Evolutionary conservation across 2,329 filamentous ascomycete species (phyloP), one percentile per base, ranked within the genome.

Genomic region (Claviceps capensis): DNA sequence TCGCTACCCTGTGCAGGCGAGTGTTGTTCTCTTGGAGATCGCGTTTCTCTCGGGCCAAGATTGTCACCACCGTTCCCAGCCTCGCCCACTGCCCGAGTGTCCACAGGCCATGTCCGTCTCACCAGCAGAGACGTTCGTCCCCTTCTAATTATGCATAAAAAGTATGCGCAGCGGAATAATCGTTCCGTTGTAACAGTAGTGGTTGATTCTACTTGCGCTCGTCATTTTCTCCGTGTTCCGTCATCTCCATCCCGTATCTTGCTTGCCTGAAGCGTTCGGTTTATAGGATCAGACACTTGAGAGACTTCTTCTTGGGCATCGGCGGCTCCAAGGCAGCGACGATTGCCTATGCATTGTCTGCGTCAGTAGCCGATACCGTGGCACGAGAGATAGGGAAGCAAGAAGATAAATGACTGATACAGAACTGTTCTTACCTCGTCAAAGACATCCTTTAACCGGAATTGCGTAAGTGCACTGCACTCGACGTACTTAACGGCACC

Each of bases 401-500:
- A 34, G 8, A 11, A 34, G 30, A 34, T 4, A 34, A 34, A 34
- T 34, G 30, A 11, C 30, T 34, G 30, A 9, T 1, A 4, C 30
- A 34, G 3, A 34, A 11, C 30, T 11, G 30, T 34, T 38, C 79
- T 61, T 78, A 95, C 90, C 86, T 97, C 93, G 64, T 98, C 93
- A 71, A 98, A 98, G 17, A 98, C 93, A 66, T 97, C 93, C 78
- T 98, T 98, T 59, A 98, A 74, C 73, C 96, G 96, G 74, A 90
- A 96, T 75, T 98, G 93, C 56, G 93, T 97, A 69, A 98, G 74
- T 53, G 93, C 93, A 66, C 90, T 96, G 75, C 93, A 98, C 74
- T 98, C 93, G 58, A 97, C 93, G 63, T 98, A 98, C 76, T 96
- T 97, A 62, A 98, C 88, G 5, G 93, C 93, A 56, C 89, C 89